Percentiles rank a stretch among this genome's conserved stretches.
phyloP scores from a whole-genome alignment of 257 asterid genomes.

The Striga asiatica region DNA sequence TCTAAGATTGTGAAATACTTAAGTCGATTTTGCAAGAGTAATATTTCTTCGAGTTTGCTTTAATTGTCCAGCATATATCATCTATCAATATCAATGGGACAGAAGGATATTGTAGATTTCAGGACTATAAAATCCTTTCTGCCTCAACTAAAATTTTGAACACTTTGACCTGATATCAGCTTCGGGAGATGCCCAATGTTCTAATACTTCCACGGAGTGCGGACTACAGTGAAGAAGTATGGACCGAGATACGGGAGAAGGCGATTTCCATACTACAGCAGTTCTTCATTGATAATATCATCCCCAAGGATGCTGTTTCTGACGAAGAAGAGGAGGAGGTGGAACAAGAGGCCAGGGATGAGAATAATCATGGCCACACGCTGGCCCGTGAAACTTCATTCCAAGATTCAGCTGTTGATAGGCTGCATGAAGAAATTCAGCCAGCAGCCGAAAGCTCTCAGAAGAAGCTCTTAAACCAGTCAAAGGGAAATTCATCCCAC shows the following conservation, averaged over 20 bases:
- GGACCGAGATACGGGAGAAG: constrained; percentile 99
- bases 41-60: neutral
- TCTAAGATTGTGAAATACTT: neutral
- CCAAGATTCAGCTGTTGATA: constrained; percentile 47
- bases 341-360: constrained; percentile 49
- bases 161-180: constrained; percentile 34
- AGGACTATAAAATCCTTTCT: neutral
- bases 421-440: constrained; percentile 37
- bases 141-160: constrained; percentile 8
- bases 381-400: constrained; percentile 42
- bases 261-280: constrained; percentile 64
- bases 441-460: constrained; percentile 59
- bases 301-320: constrained; percentile 71
- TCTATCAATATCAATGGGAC: neutral
- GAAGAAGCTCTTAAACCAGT: constrained; percentile 38
- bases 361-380: constrained; percentile 30
- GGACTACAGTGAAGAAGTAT: constrained; percentile 99
- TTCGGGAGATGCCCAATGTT: constrained; percentile 98
- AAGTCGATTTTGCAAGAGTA: neutral
- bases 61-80: neutral
- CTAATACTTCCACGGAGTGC: constrained; percentile 98
- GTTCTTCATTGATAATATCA: constrained; percentile 62
- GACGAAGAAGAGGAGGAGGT: constrained; percentile 70
- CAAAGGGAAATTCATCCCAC: constrained; percentile 57
- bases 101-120: neutral